Conservation (phyloP, 345 rosid genomes). For the Euphorbia peplus region DNA sequence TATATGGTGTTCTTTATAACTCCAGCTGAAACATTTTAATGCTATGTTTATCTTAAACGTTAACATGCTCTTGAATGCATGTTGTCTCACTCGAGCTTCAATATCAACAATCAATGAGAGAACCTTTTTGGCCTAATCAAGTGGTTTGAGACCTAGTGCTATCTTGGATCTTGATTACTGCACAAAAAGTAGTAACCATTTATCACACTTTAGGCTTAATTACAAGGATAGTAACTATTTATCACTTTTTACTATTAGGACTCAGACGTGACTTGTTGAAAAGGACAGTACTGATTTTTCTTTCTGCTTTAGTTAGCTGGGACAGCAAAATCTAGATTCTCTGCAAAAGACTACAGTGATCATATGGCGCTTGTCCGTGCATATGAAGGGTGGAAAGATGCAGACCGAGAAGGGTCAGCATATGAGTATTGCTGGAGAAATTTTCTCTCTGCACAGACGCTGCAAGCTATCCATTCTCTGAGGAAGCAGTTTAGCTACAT, state of each 20-base stretch:
- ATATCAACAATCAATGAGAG: background rate
- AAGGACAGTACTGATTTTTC: conserved; percentile 11
- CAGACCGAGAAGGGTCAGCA: conserved; percentile 89
- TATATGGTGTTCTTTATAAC: background rate
- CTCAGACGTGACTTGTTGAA: too few relatives aligned
- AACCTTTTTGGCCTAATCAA: background rate
- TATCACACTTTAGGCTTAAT: background rate
- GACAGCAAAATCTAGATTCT: conserved; percentile 90
- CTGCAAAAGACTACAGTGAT: conserved; percentile 97
- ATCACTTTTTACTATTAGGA: too few relatives aligned
- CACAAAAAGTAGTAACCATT: background rate
- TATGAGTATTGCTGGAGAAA: conserved; percentile 99
- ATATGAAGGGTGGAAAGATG: conserved; percentile 98
- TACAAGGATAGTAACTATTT: background rate
- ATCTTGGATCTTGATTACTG: background rate
- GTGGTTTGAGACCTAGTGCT: background rate
- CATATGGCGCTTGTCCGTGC: conserved; percentile 99
- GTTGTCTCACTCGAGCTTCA: background rate
- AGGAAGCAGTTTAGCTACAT: conserved; percentile 85
- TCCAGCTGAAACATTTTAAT: background rate
- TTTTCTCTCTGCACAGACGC: conserved; percentile 90
- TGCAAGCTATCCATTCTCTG: conserved; percentile 94
- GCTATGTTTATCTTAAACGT: background rate
- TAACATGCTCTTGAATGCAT: background rate
- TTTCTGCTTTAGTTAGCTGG: conserved; percentile 68